Percentiles rank a stretch among this genome's conserved stretches.
Evolutionary conservation across 2,329 filamentous ascomycete genomes (phyloP).

Genomic region (Colletotrichum musicola): DNA sequence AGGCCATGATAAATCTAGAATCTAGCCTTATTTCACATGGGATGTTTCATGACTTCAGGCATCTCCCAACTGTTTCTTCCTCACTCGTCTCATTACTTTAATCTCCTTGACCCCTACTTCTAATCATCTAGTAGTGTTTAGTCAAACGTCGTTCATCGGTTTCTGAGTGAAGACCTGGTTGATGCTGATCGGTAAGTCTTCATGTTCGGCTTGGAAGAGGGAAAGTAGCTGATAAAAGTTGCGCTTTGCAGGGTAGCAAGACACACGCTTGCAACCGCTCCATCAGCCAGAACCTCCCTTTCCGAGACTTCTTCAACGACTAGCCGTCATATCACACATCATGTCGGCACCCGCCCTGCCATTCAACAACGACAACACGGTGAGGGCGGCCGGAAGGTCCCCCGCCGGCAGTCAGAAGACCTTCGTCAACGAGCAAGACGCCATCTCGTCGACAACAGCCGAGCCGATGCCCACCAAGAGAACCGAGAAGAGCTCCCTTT

Average conservation of each 20-base stretch:
- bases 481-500: conserved; percentile 4
- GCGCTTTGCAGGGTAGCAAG: conserved; percentile 24
- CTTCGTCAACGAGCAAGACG: conserved; percentile 29
- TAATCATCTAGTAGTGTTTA: not conserved
- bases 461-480: not conserved
- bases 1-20: conserved; percentile 31
- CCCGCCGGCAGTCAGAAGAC: conserved; percentile 37
- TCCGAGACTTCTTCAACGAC: not conserved
- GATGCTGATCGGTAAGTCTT: conserved; percentile 32
- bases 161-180: conserved; percentile 28
- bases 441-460: not conserved
- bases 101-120: not conserved
- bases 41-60: not conserved
- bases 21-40: conserved; percentile 9
- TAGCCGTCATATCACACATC: not conserved
- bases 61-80: not conserved
- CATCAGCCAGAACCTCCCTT: conserved; percentile 27
- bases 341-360: conserved; percentile 23
- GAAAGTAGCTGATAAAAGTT: not conserved
- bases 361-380: conserved; percentile 18
- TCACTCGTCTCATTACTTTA: not conserved
- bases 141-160: not conserved
- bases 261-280: conserved; percentile 24
- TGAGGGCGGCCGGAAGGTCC: conserved; percentile 6
- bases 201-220: not conserved